Evolutionary conservation across 495 filamentous ascomycete species (phyloP).

Genomic region (Aspergillus conjunctus): DNA sequence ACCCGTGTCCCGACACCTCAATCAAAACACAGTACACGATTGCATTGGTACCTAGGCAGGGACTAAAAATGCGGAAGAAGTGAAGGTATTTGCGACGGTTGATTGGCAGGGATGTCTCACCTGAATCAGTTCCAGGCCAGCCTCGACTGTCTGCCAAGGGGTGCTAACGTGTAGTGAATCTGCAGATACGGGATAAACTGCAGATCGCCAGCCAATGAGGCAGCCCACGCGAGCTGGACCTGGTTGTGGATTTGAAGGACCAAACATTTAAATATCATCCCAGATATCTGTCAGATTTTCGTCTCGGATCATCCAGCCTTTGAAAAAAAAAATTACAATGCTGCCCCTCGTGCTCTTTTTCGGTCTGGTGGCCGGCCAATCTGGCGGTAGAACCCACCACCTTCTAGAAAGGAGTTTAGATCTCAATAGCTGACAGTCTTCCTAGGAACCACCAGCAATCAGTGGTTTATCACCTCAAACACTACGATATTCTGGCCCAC

Average conservation of each 20-base stretch:
- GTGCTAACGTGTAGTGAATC: background rate
- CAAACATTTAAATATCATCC: background rate
- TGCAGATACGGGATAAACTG: background rate
- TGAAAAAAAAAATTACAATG: background rate
- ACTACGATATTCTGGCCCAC: slow-evolving; percentile 35
- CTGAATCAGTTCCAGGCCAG: background rate
- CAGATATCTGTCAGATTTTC: background rate
- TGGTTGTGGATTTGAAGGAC: background rate
- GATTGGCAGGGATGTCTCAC: background rate
- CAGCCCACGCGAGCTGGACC: background rate
- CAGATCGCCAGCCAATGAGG: background rate
- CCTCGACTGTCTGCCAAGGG: slow-evolving; percentile 2
- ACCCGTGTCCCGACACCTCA: too few relatives aligned
- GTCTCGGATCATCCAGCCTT: background rate
- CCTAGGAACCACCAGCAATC: slow-evolving; percentile 23
- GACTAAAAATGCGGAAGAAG: too few relatives aligned
- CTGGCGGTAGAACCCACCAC: background rate
- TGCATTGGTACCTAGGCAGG: background rate
- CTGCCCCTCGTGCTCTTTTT: slow-evolving; percentile 2
- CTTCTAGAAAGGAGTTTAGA: background rate
- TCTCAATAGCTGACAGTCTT: background rate
- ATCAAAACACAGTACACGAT: too few relatives aligned
- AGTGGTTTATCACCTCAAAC: slow-evolving; percentile 31
- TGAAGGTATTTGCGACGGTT: too few relatives aligned
- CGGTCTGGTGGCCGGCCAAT: slow-evolving; percentile 8